Base-by-base conservation (phyloP, 768 basidiomycete species). In the Psilocybe cubensis region DNA sequence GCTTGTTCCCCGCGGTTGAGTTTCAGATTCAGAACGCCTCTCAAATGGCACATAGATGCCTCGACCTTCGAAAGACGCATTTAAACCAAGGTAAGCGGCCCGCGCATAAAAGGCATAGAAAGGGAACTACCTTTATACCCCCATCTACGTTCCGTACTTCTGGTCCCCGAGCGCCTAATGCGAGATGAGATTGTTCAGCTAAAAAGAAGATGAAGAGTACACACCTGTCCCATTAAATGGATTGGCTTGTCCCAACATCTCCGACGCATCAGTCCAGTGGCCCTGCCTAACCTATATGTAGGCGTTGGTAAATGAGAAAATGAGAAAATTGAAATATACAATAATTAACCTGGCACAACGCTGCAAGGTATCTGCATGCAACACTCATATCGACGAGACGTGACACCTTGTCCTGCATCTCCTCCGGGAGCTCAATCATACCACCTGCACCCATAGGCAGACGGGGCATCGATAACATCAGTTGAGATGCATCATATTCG, bases 31-130 rank as follows among this genome's bases (percentile, higher is more conserved):
- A 99, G 80, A 21, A 97, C 75, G 11, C 96, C 97, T 53, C 97
- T 86, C 17, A 99, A 79, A 68, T 96, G 89, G 67, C 96, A 98
- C 87, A 98, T 96, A 2, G 96, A 97, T 3, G 97, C 94, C 76
- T 98, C 94, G 35, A 98, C 91, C 94, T 96, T 62, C 14, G 8
- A 31, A 3, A n/a, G 18, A 8, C 23, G 4, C 38, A 18, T 3
- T 41, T 31, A 25, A 23, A 21, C 11, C 51, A 23, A 44, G 24
- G n/a, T 7, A 21, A 3, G 23, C 11, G 24, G 35, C 5, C n/a
- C n/a, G n/a, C 8, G 9, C 21, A 53, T 18, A 43, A n/a, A 23
- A 12, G 10, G 3, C 14, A 41, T 10, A 28, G 12, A 25, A 3
- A 42, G 3, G n/a, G 20, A 2, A 21, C 20, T 59, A 94, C 95